Evolutionary conservation across 768 basidiomycete genomes (phyloP).

Genomic region (Pleurotus sapidus): DNA sequence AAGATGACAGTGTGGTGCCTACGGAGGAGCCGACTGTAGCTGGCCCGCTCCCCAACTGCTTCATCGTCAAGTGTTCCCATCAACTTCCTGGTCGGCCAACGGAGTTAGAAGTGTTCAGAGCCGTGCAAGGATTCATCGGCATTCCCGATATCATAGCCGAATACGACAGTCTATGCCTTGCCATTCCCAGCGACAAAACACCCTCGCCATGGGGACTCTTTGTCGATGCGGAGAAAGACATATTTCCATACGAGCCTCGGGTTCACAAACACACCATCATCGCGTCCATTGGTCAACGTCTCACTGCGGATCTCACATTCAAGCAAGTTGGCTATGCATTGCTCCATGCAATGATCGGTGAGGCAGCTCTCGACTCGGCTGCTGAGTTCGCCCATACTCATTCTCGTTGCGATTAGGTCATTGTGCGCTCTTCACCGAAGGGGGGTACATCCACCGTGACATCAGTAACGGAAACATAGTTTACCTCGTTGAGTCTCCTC

Average conservation of each 20-base stretch:
- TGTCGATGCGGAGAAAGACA: not conserved
- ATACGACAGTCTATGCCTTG: not conserved
- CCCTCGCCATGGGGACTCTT: not conserved
- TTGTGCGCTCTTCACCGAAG: not conserved
- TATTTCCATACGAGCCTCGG: not conserved
- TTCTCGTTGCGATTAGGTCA: not conserved
- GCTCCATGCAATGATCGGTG: slow-evolving; percentile 9
- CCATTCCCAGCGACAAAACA: not conserved
- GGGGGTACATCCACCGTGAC: slow-evolving; percentile 4
- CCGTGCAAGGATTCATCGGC: slow-evolving; percentile 4
- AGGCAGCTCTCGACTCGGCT: not conserved
- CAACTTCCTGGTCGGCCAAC: not conserved
- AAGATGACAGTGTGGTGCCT: too few relatives aligned
- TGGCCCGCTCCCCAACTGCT: not conserved
- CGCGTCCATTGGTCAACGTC: not conserved
- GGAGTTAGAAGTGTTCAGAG: slow-evolving; percentile 3
- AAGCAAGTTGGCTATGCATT: slow-evolving; percentile 1
- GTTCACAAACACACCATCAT: not conserved
- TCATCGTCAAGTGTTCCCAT: not conserved
- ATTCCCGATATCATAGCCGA: not conserved
- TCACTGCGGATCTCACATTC: not conserved
- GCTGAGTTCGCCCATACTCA: not conserved
- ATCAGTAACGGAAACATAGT: slow-evolving; percentile 8
- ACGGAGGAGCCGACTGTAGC: not conserved
- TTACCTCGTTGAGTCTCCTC: not conserved